Evolutionary conservation across 345 rosid genomes (phyloP), one percentile per base, ranked within the genome.

Genomic region (Rhodamnia argentea): DNA sequence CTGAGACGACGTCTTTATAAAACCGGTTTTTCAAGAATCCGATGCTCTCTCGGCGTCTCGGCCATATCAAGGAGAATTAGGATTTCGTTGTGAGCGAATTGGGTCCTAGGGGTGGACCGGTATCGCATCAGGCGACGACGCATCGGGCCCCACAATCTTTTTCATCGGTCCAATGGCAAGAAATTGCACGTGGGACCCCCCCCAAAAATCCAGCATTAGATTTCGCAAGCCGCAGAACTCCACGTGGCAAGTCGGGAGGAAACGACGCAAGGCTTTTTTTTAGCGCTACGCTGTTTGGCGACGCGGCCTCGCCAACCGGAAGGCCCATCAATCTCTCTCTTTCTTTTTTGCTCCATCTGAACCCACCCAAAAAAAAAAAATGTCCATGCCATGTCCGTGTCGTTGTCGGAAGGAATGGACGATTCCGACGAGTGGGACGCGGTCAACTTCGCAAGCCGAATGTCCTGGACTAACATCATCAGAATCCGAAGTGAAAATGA

Each of bases 141-240:
- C 18, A 29, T 4, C 23, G 76, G 76, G 42, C 76, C 42, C 42
- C 76, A 3, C 40, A 37, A 62, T 62, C 40, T 27, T 37, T 27
- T 37, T 27, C 20, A 14, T 60, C 1, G 16, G 37, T 60, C 74
- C 74, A 60, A 60, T 60, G 53, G 37, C 74, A 60, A n/a, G 14
- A 54, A 18, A 54, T 5, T 29, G 70, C 18, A 6, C 37, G 37
- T 0, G 74, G 74, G 74, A 6, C 74, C 74, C 37, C 3, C 6
- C 18, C 26, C n/a, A n/a, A n/a, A n/a, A 18, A 55, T 20, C 24
- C 24, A 55, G n/a, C 64, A 10, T 20, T 0, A 37, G 32, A 2
- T 10, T 29, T 9, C 6, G 47, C 13, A 3, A 37, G 18, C 76
- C 76, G 1, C 44, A 9, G 18, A 32, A 18, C 78, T 37, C 78